Evolutionary conservation across 495 filamentous ascomycete species (phyloP), one percentile per base, ranked within the genome.

Genomic region (Melanomma pulvis-pyrius): DNA sequence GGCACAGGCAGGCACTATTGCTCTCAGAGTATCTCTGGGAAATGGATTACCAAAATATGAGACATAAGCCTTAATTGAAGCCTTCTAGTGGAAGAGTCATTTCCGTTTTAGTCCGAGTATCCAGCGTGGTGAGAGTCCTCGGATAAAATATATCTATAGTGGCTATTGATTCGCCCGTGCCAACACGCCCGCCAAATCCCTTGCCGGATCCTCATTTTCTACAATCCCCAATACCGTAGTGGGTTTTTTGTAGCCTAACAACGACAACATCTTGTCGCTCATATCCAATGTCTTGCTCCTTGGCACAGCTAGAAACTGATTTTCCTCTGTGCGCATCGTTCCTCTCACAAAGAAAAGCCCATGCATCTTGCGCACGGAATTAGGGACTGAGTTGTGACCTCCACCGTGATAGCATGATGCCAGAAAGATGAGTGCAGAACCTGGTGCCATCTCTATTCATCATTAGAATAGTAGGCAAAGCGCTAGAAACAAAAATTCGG

Each of bases 271-370:
- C 21, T 58, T 25, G 1, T 26, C 15, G 17, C 12, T 47, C 51
- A 58, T 58, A 4, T 21, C 32, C 17, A 49, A 12, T 17, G 48
- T 53, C 28, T 58, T 65, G 19, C 44, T 51, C 21, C 25, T 5
- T 24, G 74, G 73, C 17, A 75, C 63, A 22, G 73, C 73, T 22
- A 79, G 65, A 58, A 77, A 76, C 70, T 77, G 75, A 50, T 79
- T 79, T 56, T 79, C 77, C 58, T 79, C 73, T 24, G 71, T 67
- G n/a, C 77, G 67, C 1, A 74, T 24, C n/a, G 49, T 74, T 0
- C 77, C 77, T 2, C 71, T 64, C 11, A 73, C 47, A 39, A 79
- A 77, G 67, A 78, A 75, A 12, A 76, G 41, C 36, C 73, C 59
- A 28, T 76, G 65, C 34, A 77, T 66, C n/a, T 64, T 55, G 19